Conservation (phyloP, 2,329 filamentous ascomycete species). For the Fusarium pilosicola region DNA sequence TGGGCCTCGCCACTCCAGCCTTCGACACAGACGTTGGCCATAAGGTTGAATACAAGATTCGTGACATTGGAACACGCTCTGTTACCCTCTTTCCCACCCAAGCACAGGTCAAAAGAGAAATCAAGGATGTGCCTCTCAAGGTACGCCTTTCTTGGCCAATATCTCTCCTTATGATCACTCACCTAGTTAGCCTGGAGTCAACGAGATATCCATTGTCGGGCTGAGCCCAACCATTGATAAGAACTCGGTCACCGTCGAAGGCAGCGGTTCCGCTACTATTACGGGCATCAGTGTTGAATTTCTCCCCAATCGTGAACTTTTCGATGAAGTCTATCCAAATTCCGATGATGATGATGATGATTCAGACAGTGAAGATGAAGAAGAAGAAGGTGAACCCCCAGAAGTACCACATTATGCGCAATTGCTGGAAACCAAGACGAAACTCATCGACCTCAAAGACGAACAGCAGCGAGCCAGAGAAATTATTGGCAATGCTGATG, state of each 20-base stretch:
- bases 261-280: conserved; percentile 64
- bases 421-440: conserved; percentile 43
- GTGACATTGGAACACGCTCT: conserved; percentile 66
- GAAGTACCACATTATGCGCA: conserved; percentile 29
- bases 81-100: conserved; percentile 71
- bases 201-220: conserved; percentile 67
- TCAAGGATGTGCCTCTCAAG: conserved; percentile 59
- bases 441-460: conserved; percentile 46
- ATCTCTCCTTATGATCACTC: background rate
- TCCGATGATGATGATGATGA: conserved; percentile 50
- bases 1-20: background rate
- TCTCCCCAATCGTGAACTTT: conserved; percentile 64
- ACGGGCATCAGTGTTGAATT: conserved; percentile 70
- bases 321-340: conserved; percentile 64
- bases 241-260: conserved; percentile 70
- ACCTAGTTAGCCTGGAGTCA: conserved; percentile 59
- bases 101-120: conserved; percentile 69
- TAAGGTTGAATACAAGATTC: conserved; percentile 63
- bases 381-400: conserved; percentile 36
- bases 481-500: conserved; percentile 39
- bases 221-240: conserved; percentile 66
- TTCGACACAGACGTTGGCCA: conserved; percentile 52
- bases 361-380: conserved; percentile 41
- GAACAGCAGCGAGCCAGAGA: conserved; percentile 36
- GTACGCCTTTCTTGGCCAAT: conserved; percentile 18